Conservation (phyloP, 129 eudicot genomes). For the Rutidosis leptorrhynchoides region DNA sequence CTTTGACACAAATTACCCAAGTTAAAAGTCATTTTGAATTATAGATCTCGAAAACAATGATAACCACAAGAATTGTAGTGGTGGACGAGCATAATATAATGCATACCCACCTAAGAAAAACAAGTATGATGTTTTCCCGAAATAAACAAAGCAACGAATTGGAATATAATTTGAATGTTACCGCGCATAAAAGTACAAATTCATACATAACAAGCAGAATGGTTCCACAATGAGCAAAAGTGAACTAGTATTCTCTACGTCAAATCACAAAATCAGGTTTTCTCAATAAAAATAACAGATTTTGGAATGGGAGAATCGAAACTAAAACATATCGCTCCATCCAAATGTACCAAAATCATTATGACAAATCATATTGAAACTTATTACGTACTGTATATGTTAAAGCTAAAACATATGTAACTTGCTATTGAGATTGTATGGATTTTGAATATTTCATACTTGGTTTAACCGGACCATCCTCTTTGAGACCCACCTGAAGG, state of each 20-base stretch:
- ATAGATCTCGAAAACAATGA: too few species aligned
- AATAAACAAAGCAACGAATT: not conserved
- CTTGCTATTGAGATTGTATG: slow-evolving; percentile 10
- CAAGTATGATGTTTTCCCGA: not conserved
- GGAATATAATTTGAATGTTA: not conserved
- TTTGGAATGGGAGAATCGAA: slow-evolving; percentile 21
- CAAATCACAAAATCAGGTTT: not conserved
- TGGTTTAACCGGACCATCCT: slow-evolving; percentile 57
- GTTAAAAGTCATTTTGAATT: too few species aligned
- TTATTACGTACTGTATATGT: slow-evolving; percentile 40
- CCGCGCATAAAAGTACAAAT: not conserved
- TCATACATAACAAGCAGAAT: not conserved
- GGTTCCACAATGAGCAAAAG: not conserved
- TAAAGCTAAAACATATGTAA: slow-evolving; percentile 10
- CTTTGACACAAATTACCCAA: too few species aligned
- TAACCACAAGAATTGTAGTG: too few species aligned
- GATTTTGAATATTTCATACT: not conserved
- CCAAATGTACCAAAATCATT: slow-evolving; percentile 38
- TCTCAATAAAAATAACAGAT: not conserved
- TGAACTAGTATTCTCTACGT: not conserved
- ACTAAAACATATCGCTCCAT: slow-evolving; percentile 31
- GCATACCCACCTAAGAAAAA: not conserved
- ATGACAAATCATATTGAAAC: slow-evolving; percentile 24
- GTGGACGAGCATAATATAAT: too few species aligned
- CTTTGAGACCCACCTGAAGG: slow-evolving; percentile 60